Evolutionary conservation across 2,329 filamentous ascomycete genomes (phyloP).

Genomic region (Alternaria metachromatica): DNA sequence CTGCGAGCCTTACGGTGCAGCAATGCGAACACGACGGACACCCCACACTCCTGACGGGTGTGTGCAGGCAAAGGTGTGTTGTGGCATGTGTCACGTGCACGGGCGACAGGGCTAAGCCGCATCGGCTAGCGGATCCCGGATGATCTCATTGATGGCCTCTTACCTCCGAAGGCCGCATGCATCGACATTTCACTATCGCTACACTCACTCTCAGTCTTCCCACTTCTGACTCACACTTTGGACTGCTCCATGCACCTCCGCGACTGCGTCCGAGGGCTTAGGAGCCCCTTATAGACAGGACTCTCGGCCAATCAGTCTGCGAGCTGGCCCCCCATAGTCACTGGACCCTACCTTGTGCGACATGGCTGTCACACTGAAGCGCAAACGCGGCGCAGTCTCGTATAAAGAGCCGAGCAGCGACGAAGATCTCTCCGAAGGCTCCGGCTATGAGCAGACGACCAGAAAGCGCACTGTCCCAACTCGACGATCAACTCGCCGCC

Average conservation of each 20-base stretch:
- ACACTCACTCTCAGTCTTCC: neutral
- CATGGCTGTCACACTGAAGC: constrained; percentile 43
- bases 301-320: neutral
- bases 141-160: constrained; percentile 13
- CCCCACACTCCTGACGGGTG: neutral
- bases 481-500: constrained; percentile 36
- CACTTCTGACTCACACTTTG: neutral
- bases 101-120: neutral
- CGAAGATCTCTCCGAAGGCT: constrained; percentile 34
- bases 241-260: constrained; percentile 4
- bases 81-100: constrained; percentile 9
- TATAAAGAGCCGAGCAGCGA: constrained; percentile 48
- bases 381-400: constrained; percentile 45
- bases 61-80: neutral
- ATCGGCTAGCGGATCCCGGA: neutral
- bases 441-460: constrained; percentile 16
- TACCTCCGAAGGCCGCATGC: constrained; percentile 11
- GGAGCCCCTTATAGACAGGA: constrained; percentile 1
- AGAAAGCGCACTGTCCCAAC: constrained; percentile 27
- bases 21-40: neutral
- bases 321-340: neutral
- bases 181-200: constrained; percentile 9
- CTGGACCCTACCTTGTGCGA: constrained; percentile 5
- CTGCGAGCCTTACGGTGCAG: neutral
- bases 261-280: constrained; percentile 3